Conservation (phyloP, 2,329 filamentous ascomycete species). For the Aaosphaeria arxii region DNA sequence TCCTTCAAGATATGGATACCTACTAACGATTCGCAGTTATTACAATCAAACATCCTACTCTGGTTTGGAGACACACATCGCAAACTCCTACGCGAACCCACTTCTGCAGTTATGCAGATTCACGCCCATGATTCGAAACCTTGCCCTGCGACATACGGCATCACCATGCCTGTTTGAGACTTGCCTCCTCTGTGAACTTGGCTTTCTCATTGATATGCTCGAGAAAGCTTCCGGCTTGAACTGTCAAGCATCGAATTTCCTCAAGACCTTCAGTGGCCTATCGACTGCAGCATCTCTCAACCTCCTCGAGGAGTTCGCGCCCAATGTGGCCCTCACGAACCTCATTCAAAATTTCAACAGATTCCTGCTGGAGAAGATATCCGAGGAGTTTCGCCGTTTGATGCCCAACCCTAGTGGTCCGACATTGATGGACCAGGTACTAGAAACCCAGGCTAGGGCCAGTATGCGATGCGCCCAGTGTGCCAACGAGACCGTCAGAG, state of each 20-base stretch:
- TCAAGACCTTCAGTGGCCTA: slow-evolving; percentile 83
- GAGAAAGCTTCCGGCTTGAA: slow-evolving; percentile 92
- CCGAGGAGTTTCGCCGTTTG: slow-evolving; percentile 70
- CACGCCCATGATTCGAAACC: slow-evolving; percentile 81
- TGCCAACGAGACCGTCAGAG: slow-evolving; percentile 77
- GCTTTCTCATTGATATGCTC: slow-evolving; percentile 96
- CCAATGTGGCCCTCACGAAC: slow-evolving; percentile 68
- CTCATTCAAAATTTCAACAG: slow-evolving; percentile 85
- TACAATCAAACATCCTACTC: slow-evolving; percentile 94
- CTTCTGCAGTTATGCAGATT: slow-evolving; percentile 90
- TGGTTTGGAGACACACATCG: slow-evolving; percentile 91
- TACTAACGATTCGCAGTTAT: slow-evolving; percentile 55
- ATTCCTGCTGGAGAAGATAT: slow-evolving; percentile 80
- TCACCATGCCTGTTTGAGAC: slow-evolving; percentile 77
- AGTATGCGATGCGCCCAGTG: slow-evolving; percentile 84
- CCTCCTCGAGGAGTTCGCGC: slow-evolving; percentile 78
- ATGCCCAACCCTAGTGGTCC: slow-evolving; percentile 53
- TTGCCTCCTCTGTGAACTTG: slow-evolving; percentile 89
- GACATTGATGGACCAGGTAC: slow-evolving; percentile 66
- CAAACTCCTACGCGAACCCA: slow-evolving; percentile 94
- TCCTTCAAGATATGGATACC: not conserved
- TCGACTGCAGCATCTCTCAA: slow-evolving; percentile 74
- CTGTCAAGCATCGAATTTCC: slow-evolving; percentile 91
- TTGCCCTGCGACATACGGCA: slow-evolving; percentile 84
- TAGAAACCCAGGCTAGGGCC: slow-evolving; percentile 69